Evolutionary conservation across 2,329 filamentous ascomycete species (phyloP).

Genomic region (Aspergillus pseudoglaucus): DNA sequence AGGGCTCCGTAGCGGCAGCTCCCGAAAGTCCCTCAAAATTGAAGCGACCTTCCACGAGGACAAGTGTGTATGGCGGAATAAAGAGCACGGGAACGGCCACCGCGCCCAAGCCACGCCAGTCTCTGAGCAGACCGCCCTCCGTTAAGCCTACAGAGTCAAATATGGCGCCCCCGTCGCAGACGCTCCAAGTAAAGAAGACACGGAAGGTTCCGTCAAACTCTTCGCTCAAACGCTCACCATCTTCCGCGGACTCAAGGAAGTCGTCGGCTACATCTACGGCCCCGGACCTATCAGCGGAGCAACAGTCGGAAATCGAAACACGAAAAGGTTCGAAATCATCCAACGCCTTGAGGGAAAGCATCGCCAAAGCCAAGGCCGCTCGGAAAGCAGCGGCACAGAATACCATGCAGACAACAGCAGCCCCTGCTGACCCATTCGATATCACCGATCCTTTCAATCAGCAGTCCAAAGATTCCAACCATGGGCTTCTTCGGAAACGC

Average conservation of each 20-base stretch:
- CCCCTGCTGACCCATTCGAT: slow-evolving; percentile 41
- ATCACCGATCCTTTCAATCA: slow-evolving; percentile 53
- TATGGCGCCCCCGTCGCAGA: slow-evolving; percentile 21
- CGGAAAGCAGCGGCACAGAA: slow-evolving; percentile 49
- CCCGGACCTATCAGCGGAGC: slow-evolving; percentile 23
- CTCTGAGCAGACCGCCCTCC: slow-evolving; percentile 48
- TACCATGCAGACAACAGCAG: slow-evolving; percentile 12
- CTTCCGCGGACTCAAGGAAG: slow-evolving; percentile 25
- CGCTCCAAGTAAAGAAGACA: slow-evolving; percentile 36
- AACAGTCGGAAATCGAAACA: slow-evolving; percentile 26
- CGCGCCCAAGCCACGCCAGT: slow-evolving; percentile 46
- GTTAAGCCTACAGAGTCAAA: slow-evolving; percentile 48
- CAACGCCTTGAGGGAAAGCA: slow-evolving; percentile 74
- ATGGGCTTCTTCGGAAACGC: slow-evolving; percentile 65
- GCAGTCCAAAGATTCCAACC: slow-evolving; percentile 50
- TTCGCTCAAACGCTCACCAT: slow-evolving; percentile 23
- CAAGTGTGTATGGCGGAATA: slow-evolving; percentile 35
- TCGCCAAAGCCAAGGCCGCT: slow-evolving; percentile 85
- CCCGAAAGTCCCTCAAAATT: slow-evolving; percentile 20
- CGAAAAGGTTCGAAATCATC: slow-evolving; percentile 62
- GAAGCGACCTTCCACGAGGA: slow-evolving; percentile 16
- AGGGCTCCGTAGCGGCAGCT: slow-evolving; percentile 5
- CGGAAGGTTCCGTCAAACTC: slow-evolving; percentile 28
- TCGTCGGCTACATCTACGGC: slow-evolving; percentile 24
- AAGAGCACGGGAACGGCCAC: slow-evolving; percentile 31